These are phyloP conservation scores for Pichia scutulata DNA, from an alignment of 805 yeast genomes.

Conservation along the genomic window DNA sequence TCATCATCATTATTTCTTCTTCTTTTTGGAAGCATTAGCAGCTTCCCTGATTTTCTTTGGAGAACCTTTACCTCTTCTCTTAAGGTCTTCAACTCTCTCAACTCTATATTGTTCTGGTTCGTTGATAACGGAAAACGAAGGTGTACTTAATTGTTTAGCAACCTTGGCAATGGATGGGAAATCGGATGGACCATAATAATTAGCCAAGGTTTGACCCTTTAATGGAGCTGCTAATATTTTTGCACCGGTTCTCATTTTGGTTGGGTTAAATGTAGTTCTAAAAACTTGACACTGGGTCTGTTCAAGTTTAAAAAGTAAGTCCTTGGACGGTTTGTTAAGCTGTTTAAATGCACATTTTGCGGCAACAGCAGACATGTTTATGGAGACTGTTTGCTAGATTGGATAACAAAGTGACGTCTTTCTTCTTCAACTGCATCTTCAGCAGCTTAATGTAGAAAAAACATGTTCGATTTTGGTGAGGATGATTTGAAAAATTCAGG, in stretches of 20 bases:
- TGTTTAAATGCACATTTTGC: conserved; percentile 13
- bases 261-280: conserved; percentile 65
- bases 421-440: background rate
- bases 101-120: conserved; percentile 66
- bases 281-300: conserved; percentile 60
- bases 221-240: conserved; percentile 60
- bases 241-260: conserved; percentile 59
- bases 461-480: background rate
- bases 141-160: conserved; percentile 20
- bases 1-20: conserved; percentile 32
- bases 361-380: conserved; percentile 12
- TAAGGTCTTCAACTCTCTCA: conserved; percentile 54
- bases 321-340: conserved; percentile 29
- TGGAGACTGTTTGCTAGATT: background rate
- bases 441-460: background rate
- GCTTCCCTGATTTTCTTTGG: conserved; percentile 64
- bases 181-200: conserved; percentile 69
- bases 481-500: background rate
- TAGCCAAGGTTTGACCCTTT: conserved; percentile 62
- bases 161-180: conserved; percentile 46
- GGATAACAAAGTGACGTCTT: background rate
- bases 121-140: conserved; percentile 41
- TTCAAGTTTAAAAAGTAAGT: conserved; percentile 48
- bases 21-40: conserved; percentile 26
- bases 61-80: conserved; percentile 85